Base-by-base conservation (phyloP, 805 yeast species). In the Myxozyma neotropica region DNA sequence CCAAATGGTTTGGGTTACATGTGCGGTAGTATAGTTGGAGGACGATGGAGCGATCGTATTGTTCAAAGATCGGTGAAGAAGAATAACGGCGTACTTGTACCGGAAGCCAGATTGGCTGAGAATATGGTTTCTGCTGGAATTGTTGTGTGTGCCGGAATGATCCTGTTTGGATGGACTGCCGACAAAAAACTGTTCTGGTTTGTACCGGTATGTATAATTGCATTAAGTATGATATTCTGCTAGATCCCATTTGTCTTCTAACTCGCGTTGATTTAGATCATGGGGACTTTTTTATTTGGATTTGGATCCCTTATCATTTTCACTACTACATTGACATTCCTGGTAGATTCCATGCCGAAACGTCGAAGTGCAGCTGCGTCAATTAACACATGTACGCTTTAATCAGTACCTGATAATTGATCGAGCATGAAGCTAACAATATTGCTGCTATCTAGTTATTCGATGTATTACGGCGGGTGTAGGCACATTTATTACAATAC, bases 361-460 rank as follows among this genome's bases (percentile, higher is more conserved):
- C 80, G 85, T 67, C 95, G 96, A 43, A 92, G 96, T 13, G 87
- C 96, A 0, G 96, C 95, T 0, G 88, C 89, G 50, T 96, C 96
- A 0, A 72, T 90, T 52, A 89, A 88, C 68, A 90, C 89, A 69
- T 79, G 63, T 59, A 50, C 6, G 63, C 6, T 21, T 24, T 4
- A 35, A 35, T 10, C n/a, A 17, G 15, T 47, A 2, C 29, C 33
- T 17, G 27, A 15, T n/a, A 13, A 5, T 19, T n/a, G 12, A 2
- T 31, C 24, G 19, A 23, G 31, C 19, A n/a, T 48, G 19, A 15
- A 21, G 15, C 38, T 24, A 15, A 17, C 33, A 23, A 23, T 17
- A 13, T 24, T 6, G 15, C 6, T 23, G 15, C 24, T 23, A 27
- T 23, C 7, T 31, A 59, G 63, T 89, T 57, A 77, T 86, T 19